Evolutionary conservation across 768 basidiomycete species (phyloP).

Genomic region (Leccinellum luteum): DNA sequence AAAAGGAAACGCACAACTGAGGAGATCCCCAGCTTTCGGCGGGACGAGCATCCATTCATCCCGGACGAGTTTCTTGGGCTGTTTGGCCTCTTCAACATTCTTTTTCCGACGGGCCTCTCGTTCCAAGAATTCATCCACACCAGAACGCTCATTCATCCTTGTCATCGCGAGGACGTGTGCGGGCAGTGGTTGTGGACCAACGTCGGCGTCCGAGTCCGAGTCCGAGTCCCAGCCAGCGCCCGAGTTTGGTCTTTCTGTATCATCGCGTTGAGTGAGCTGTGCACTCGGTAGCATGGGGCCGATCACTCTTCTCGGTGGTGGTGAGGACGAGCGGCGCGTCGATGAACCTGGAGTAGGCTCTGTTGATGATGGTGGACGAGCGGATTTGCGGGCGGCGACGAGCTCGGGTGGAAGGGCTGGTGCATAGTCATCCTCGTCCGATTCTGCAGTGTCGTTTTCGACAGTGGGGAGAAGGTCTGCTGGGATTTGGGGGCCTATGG

Average conservation of each 20-base stretch:
- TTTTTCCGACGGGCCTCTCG: conserved; percentile 76
- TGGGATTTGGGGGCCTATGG: conserved; percentile 59
- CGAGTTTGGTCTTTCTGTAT: conserved; percentile 4
- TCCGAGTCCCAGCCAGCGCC: conserved; percentile 57
- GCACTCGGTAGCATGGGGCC: conserved; percentile 54
- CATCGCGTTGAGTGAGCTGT: conserved; percentile 28
- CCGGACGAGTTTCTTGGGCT: conserved; percentile 75
- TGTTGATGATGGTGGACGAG: conserved; percentile 24
- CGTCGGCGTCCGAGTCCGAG: conserved; percentile 71
- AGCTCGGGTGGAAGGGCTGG: conserved; percentile 78
- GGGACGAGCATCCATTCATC: conserved; percentile 99
- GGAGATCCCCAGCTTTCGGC: conserved; percentile 75
- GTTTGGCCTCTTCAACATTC: conserved; percentile 72
- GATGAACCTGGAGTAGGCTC: conserved; percentile 22
- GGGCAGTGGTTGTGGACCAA: conserved; percentile 81
- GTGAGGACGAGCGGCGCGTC: conserved; percentile 18
- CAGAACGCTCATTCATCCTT: conserved; percentile 47
- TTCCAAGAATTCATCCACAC: conserved; percentile 80
- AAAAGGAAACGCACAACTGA: conserved; percentile 61
- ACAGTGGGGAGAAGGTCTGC: conserved; percentile 38
- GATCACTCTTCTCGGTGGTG: conserved; percentile 34
- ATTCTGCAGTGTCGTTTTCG: conserved; percentile 28
- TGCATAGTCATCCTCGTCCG: conserved; percentile 62
- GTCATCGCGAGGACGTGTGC: conserved; percentile 30
- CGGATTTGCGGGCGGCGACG: conserved; percentile 39